Conservation (phyloP, 768 basidiomycete species). For the Pleurotus pulmonarius region DNA sequence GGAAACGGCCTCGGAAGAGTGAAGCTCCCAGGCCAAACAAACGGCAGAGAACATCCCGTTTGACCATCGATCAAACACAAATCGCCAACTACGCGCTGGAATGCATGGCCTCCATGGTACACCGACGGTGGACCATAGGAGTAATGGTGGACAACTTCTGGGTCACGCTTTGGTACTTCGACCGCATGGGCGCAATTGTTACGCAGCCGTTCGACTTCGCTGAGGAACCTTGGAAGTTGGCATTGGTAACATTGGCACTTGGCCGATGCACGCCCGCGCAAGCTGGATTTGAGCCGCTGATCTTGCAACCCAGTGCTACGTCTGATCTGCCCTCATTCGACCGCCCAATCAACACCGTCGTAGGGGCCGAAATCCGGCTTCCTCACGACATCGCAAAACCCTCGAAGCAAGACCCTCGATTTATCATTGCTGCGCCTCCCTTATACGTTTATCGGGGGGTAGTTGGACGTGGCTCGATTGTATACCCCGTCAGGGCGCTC, state of each 20-base stretch:
- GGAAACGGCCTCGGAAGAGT: neutral
- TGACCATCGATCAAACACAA: neutral
- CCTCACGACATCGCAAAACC: neutral
- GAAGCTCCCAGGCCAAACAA: neutral
- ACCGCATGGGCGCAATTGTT: neutral
- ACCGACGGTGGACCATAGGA: neutral
- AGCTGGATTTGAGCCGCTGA: neutral
- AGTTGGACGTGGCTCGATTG: neutral
- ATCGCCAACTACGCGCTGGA: neutral
- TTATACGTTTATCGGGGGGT: neutral
- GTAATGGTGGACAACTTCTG: neutral
- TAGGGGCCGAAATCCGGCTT: neutral
- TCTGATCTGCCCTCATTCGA: neutral
- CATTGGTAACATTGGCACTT: neutral
- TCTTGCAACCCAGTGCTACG: neutral
- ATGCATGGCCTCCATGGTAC: neutral
- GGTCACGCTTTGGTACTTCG: conserved; percentile 1
- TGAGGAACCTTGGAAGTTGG: neutral
- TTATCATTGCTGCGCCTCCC: neutral
- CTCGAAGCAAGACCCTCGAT: neutral
- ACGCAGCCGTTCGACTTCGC: neutral
- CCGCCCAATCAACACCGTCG: neutral
- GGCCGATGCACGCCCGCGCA: neutral
- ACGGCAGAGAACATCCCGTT: neutral
- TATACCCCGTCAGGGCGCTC: neutral